Conservation (phyloP, 129 eudicot species). For the Artemisia annua region DNA sequence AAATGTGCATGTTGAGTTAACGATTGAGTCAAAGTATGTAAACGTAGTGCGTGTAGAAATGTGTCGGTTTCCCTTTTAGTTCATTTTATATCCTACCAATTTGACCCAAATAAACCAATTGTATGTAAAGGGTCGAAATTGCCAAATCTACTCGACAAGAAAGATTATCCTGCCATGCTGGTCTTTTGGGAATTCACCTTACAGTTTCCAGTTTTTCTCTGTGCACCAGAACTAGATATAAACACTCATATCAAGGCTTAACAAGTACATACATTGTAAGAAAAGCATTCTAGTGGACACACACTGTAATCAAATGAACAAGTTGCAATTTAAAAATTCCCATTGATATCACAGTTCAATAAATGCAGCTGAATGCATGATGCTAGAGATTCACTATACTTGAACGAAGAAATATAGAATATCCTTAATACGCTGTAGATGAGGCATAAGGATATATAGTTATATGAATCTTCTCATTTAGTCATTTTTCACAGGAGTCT, state of each 20-base stretch:
- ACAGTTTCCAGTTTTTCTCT: background rate
- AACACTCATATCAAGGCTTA: background rate
- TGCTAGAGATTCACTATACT: background rate
- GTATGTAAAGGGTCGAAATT: too few relatives aligned
- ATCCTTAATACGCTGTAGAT: background rate
- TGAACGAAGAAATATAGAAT: background rate
- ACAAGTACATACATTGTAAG: background rate
- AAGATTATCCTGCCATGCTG: background rate
- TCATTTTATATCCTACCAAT: too few relatives aligned
- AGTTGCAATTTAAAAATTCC: background rate
- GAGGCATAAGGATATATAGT: background rate
- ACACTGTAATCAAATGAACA: background rate
- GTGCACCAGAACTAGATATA: background rate
- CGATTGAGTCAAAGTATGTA: too few relatives aligned
- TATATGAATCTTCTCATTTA: background rate
- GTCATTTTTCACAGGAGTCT: background rate
- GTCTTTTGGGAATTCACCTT: background rate
- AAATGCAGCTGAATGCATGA: slow-evolving; percentile 11
- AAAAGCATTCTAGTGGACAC: slow-evolving; percentile 2
- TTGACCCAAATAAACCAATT: too few relatives aligned
- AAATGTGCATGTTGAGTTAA: too few relatives aligned
- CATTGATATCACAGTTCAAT: background rate
- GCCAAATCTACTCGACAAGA: background rate
- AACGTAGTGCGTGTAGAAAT: too few relatives aligned
- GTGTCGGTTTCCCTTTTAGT: too few relatives aligned